Conservation (phyloP, 768 basidiomycete genomes). For the Hericium alpestre region DNA sequence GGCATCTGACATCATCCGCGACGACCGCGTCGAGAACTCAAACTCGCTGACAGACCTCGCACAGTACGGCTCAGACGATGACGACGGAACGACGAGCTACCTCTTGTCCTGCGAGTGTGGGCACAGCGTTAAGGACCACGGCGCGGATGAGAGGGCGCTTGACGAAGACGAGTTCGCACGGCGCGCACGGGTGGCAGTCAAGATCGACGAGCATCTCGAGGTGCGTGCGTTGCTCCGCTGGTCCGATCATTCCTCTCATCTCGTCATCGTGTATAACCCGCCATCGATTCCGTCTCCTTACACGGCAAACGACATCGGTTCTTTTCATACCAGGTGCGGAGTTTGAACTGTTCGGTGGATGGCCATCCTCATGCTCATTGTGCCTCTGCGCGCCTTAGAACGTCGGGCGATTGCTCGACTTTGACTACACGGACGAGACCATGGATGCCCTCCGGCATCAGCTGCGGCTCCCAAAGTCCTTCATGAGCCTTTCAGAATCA, state of each 20-base stretch:
- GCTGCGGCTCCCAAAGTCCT: conserved; percentile 46
- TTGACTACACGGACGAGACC: conserved; percentile 62
- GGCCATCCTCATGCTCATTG: background rate
- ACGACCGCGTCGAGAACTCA: conserved; percentile 26
- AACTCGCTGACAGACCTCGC: conserved; percentile 45
- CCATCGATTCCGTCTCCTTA: background rate
- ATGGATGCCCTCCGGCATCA: conserved; percentile 61
- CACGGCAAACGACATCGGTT: background rate
- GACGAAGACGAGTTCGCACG: conserved; percentile 60
- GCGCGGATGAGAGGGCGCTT: conserved; percentile 47
- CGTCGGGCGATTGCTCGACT: conserved; percentile 66
- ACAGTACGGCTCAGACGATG: conserved; percentile 65
- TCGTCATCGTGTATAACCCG: conserved; percentile 3
- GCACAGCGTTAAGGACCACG: conserved; percentile 53
- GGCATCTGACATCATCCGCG: conserved; percentile 47
- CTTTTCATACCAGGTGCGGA: conserved; percentile 10
- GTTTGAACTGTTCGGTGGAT: conserved; percentile 7
- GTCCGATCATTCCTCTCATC: background rate
- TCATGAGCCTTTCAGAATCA: conserved; percentile 33
- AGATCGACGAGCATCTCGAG: conserved; percentile 75
- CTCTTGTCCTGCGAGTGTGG: conserved; percentile 59
- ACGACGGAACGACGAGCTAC: conserved; percentile 41
- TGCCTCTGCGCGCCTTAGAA: conserved; percentile 36
- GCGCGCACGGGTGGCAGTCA: conserved; percentile 61
- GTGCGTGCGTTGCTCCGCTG: conserved; percentile 30